Evolutionary conservation across 345 rosid species (phyloP).

Genomic region (Heritiera littoralis): DNA sequence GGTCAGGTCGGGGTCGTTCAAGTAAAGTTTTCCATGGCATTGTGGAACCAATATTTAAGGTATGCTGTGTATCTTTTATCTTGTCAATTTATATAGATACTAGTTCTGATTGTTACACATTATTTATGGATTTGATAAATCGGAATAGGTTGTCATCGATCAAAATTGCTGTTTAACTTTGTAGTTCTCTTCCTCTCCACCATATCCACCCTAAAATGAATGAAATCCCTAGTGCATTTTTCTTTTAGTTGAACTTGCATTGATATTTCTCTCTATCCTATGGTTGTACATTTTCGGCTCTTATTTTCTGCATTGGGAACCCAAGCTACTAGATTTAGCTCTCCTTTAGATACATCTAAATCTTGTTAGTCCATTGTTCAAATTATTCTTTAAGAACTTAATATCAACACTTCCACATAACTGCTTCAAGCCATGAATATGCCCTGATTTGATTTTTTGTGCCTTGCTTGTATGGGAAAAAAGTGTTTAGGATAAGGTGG

Average conservation of each 20-base stretch:
- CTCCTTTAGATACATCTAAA: neutral
- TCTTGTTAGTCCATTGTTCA: neutral
- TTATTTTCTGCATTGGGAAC: neutral
- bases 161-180: slow-evolving; percentile 3
- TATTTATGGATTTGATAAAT: neutral
- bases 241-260: slow-evolving; percentile 6
- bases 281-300: neutral
- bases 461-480: neutral
- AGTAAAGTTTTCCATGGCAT: slow-evolving; percentile 82
- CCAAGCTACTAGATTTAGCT: neutral
- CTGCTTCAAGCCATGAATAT: neutral
- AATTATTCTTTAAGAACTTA: neutral
- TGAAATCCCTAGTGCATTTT: neutral
- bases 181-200: neutral
- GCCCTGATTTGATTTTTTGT: neutral
- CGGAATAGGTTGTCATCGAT: neutral
- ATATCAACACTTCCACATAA: neutral
- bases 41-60: slow-evolving; percentile 97
- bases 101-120: neutral
- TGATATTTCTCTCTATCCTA: neutral
- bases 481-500: neutral
- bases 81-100: neutral
- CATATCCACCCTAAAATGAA: neutral
- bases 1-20: slow-evolving; percentile 90
- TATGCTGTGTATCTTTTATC: slow-evolving; percentile 21